Percentiles rank a stretch among this genome's conserved stretches.
Conservation (phyloP, 2,329 filamentous ascomycete genomes). For the Aureobasidium sp. region DNA sequence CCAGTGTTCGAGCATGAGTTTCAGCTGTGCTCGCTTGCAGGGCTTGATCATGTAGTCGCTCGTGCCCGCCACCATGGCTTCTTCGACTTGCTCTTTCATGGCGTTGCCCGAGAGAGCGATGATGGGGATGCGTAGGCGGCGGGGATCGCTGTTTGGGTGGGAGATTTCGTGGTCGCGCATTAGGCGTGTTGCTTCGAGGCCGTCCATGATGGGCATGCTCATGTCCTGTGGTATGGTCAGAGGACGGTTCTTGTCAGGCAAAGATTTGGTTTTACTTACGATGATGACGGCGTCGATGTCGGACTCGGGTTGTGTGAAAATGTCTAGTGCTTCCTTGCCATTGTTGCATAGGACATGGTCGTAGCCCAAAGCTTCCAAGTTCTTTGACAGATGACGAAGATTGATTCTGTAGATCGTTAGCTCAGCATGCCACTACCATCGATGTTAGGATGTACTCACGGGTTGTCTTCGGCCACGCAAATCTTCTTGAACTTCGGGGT, state of each 20-base stretch:
- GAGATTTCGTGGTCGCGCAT: slow-evolving; percentile 11
- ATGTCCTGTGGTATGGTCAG: background rate
- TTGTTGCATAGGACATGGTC: slow-evolving; percentile 12
- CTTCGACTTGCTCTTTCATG: slow-evolving; percentile 15
- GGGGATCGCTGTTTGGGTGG: background rate
- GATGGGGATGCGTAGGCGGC: slow-evolving; percentile 3
- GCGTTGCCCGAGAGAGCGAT: slow-evolving; percentile 17
- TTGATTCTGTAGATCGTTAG: slow-evolving; percentile 8
- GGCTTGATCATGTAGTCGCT: slow-evolving; percentile 17
- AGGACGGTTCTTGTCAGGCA: background rate
- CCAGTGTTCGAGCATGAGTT: slow-evolving; percentile 13
- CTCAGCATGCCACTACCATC: background rate
- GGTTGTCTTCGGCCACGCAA: slow-evolving; percentile 17
- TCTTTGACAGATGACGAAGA: slow-evolving; percentile 13
- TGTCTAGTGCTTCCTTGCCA: slow-evolving; percentile 16
- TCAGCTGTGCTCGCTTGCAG: slow-evolving; percentile 9
- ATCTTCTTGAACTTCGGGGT: slow-evolving; percentile 7
- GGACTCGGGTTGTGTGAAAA: background rate
- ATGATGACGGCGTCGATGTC: slow-evolving; percentile 10
- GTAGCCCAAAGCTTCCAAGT: slow-evolving; percentile 10
- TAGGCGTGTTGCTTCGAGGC: slow-evolving; percentile 12
- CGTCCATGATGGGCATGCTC: slow-evolving; percentile 16
- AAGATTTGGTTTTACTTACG: background rate
- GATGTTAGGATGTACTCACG: background rate
- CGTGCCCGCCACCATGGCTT: slow-evolving; percentile 13